These are phyloP conservation scores for Penicillium manginii DNA, from an alignment of 495 filamentous ascomycete genomes.

Conservation along the genomic window DNA sequence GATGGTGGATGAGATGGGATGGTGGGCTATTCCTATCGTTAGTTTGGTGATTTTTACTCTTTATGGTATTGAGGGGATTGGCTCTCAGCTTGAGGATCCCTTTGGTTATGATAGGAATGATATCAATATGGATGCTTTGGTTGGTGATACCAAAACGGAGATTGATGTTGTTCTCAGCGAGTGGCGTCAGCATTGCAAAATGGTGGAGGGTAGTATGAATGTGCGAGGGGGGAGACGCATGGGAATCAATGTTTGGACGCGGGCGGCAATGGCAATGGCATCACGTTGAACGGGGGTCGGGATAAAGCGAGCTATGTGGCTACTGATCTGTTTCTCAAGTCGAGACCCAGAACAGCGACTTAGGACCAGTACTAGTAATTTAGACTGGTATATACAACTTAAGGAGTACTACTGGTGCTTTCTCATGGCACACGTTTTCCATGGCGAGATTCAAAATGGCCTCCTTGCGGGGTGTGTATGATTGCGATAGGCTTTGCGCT, in stretches of 20 bases:
- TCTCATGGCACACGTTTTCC: no score
- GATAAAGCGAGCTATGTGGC: constrained; percentile 25
- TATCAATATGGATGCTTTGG: constrained; percentile 78
- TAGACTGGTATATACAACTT: background rate
- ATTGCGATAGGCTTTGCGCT: constrained; percentile 1
- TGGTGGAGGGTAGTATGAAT: constrained; percentile 19
- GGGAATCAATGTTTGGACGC: constrained; percentile 18
- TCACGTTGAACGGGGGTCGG: constrained; percentile 9
- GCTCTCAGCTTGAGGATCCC: constrained; percentile 73
- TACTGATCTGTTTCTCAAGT: constrained; percentile 43
- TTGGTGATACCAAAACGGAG: constrained; percentile 67
- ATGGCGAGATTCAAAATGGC: background rate
- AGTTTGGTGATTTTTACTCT: constrained; percentile 72
- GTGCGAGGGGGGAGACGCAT: constrained; percentile 7
- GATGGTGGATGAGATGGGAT: constrained; percentile 70
- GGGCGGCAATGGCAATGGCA: constrained; percentile 12
- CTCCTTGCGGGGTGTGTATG: background rate
- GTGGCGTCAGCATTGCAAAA: constrained; percentile 53
- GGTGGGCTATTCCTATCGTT: constrained; percentile 73
- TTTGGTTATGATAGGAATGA: constrained; percentile 77
- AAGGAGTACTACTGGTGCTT: background rate
- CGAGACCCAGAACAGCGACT: constrained; percentile 31
- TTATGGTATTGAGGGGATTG: constrained; percentile 76
- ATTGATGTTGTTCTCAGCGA: constrained; percentile 65
- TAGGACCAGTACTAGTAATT: background rate